Base-by-base conservation (phyloP, 805 yeast species). In the Nakazawaea siamensis region DNA sequence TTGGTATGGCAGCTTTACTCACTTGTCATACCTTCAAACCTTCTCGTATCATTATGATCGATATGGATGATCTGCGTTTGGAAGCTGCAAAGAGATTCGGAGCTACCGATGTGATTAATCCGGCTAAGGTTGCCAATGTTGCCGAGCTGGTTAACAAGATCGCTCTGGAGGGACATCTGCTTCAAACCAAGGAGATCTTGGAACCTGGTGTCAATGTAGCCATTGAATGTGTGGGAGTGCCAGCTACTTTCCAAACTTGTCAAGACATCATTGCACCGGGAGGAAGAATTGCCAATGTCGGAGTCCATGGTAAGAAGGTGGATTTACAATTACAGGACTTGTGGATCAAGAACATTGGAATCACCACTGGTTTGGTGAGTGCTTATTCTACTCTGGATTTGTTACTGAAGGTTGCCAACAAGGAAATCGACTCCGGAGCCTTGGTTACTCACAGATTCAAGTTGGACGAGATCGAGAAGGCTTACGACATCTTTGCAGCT, bases 281-380 rank as follows among this genome's bases (percentile, higher is more conserved):
- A 39, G 83, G 82, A 18, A 65, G 77, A 40, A 68, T 70, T 43
- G 81, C 80, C 18, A 80, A 76, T 51, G 75, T 76, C 27, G 83
- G 83, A 43, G 72, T 66, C 28, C 72, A 66, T 35, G 73, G 72
- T 33, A 43, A 46, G 18, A 50, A 57, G 28, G 70, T 64, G 23
- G 62, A 60, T 26, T 50, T 66, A 39, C 59, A 58, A 29, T 43
- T 66, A 30, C 66, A 66, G 46, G 64, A 65, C 5, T 45, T 66
- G 18, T 66, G 71, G 71, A 64, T 63, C 38, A 57, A 65, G 41
- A 66, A 66, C 36, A 51, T 66, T 36, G 50, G 50, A 8, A 61
- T 69, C 29, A 45, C 69, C 5, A 67, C 73, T n/a, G 75, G 74
- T 27, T 51, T 69, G 43, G 74, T 69, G 21, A 65, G 67, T 33